Conservation (phyloP, 1,284 basidiomycete species). For the Pyrrhoderma lamaoense region DNA sequence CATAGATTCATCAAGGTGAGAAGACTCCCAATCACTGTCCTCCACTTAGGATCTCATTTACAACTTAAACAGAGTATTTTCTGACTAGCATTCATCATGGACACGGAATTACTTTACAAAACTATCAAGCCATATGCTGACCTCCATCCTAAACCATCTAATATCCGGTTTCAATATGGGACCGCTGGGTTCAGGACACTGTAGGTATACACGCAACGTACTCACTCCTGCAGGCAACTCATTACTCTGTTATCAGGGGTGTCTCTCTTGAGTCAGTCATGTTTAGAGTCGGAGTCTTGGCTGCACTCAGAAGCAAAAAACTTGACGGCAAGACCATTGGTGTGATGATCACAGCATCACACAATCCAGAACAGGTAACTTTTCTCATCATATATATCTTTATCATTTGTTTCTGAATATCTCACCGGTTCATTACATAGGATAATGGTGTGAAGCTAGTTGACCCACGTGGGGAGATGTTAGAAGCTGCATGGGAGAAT, state of each 20-base stretch:
- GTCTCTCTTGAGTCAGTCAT: constrained; percentile 84
- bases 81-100: too few relatives aligned
- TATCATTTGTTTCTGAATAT: not conserved
- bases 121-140: constrained; percentile 45
- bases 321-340: constrained; percentile 89
- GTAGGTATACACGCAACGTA: constrained; percentile 42
- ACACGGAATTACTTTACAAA: constrained; percentile 19
- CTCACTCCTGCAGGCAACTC: constrained; percentile 11
- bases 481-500: constrained; percentile 90
- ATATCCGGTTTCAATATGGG: constrained; percentile 77
- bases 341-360: constrained; percentile 98
- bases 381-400: constrained; percentile 23
- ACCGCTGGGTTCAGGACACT: constrained; percentile 93
- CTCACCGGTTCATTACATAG: constrained; percentile 33
- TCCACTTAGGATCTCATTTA: not conserved
- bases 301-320: constrained; percentile 85
- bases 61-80: too few relatives aligned
- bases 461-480: constrained; percentile 98
- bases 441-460: constrained; percentile 99
- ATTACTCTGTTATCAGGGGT: constrained; percentile 45
- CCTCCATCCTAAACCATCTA: constrained; percentile 55
- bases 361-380: constrained; percentile 95
- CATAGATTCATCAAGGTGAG: not conserved
- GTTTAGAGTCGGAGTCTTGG: constrained; percentile 89
- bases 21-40: not conserved